These are phyloP conservation scores for Fusarium sp. DNA, from an alignment of 2,329 filamentous ascomycete species.

Conservation along the genomic window DNA sequence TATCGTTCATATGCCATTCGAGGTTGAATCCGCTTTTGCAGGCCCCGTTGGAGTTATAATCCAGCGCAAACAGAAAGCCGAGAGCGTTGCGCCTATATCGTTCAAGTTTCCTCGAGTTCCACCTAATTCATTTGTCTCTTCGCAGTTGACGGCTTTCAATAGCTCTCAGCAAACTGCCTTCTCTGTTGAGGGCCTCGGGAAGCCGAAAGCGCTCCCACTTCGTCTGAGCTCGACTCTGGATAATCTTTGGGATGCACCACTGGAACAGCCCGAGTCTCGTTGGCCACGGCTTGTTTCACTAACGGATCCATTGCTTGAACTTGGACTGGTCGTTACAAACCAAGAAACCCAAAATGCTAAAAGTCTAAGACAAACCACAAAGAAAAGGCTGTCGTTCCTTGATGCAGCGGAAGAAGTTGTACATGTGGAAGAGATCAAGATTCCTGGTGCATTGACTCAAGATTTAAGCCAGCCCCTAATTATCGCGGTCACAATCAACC, in stretches of 20 bases:
- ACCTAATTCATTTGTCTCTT: conserved; percentile 85
- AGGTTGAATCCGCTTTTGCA: conserved; percentile 88
- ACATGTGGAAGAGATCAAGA: conserved; percentile 78
- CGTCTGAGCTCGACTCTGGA: conserved; percentile 67
- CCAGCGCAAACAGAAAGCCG: conserved; percentile 77
- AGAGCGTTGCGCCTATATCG: conserved; percentile 63
- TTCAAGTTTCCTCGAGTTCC: conserved; percentile 73
- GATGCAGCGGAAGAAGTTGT: conserved; percentile 84
- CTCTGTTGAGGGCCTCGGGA: conserved; percentile 68
- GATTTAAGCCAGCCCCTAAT: conserved; percentile 67
- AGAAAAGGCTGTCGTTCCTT: conserved; percentile 67
- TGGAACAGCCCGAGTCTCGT: conserved; percentile 67
- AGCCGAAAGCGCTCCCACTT: conserved; percentile 65
- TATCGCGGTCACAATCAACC: conserved; percentile 84
- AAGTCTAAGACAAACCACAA: conserved; percentile 50
- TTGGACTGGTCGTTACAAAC: conserved; percentile 81
- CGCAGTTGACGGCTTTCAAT: conserved; percentile 69
- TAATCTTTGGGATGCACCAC: conserved; percentile 67
- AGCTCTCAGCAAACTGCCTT: conserved; percentile 65
- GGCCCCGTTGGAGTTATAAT: conserved; percentile 86
- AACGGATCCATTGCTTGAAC: conserved; percentile 85
- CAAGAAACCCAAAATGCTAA: conserved; percentile 56
- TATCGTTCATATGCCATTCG: conserved; percentile 92
- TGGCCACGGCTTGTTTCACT: conserved; percentile 85
- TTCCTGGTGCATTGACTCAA: conserved; percentile 59